Evolutionary conservation across 495 filamentous ascomycete genomes (phyloP).

Genomic region (Neurospora sp.): DNA sequence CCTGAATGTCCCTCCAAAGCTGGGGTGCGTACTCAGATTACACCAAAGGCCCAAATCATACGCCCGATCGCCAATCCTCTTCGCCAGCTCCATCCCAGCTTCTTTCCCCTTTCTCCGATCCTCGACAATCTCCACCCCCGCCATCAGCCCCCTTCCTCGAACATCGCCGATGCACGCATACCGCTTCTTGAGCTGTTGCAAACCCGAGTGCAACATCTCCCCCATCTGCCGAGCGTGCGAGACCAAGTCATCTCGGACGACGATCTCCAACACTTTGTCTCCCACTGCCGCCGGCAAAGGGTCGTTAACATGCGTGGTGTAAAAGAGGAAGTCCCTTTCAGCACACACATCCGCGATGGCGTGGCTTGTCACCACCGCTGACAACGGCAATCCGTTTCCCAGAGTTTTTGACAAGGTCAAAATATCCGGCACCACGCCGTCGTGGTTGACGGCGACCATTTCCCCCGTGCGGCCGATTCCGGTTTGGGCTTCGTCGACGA

Average conservation of each 20-base stretch:
- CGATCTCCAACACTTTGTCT: conserved; percentile 46
- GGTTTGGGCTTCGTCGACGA: conserved; percentile 48
- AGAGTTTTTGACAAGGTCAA: conserved; percentile 45
- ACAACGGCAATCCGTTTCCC: conserved; percentile 43
- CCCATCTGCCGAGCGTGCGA: conserved; percentile 30
- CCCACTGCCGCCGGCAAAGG: conserved; percentile 45
- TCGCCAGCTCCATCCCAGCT: conserved; percentile 36
- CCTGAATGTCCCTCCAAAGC: conserved; percentile 45
- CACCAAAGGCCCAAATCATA: conserved; percentile 42
- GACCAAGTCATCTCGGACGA: conserved; percentile 39
- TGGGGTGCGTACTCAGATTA: conserved; percentile 39
- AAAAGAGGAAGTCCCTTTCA: conserved; percentile 27
- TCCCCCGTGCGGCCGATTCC: conserved; percentile 41
- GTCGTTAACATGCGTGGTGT: conserved; percentile 42
- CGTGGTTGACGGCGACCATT: conserved; percentile 41
- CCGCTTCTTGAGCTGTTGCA: conserved; percentile 30
- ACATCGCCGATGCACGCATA: conserved; percentile 49
- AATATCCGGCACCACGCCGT: conserved; percentile 42
- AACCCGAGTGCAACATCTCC: conserved; percentile 27
- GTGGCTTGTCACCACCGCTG: conserved; percentile 37
- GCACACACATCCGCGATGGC: conserved; percentile 34
- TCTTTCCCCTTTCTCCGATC: conserved; percentile 29
- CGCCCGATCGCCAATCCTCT: conserved; percentile 31
- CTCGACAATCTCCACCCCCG: conserved; percentile 44
- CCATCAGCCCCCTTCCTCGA: conserved; percentile 42